These are phyloP conservation scores for Boletus semigastroideus DNA, from an alignment of 1,284 basidiomycete genomes.

Conservation along the genomic window DNA sequence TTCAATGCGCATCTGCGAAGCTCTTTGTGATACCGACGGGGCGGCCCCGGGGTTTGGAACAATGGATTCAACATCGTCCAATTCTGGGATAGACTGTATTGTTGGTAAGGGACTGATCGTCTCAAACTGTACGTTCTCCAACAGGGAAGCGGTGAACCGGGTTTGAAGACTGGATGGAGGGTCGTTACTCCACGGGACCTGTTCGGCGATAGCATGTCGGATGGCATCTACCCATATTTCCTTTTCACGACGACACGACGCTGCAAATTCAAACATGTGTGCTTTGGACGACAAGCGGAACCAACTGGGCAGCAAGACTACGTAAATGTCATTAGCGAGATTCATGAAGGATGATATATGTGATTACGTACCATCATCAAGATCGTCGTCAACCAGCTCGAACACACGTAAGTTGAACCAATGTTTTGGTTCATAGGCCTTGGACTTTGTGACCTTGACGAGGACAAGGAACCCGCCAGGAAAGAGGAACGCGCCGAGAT, in stretches of 20 bases:
- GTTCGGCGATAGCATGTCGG: constrained; percentile 42
- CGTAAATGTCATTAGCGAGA: constrained; percentile 3
- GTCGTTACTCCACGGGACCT: constrained; percentile 53
- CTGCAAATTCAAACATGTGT: constrained; percentile 81
- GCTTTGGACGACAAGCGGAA: constrained; percentile 70
- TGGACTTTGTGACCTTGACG: constrained; percentile 80
- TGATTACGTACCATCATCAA: constrained; percentile 59
- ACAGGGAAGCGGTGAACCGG: constrained; percentile 36
- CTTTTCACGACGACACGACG: constrained; percentile 81
- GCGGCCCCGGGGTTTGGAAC: constrained; percentile 7
- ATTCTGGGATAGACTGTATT: constrained; percentile 62
- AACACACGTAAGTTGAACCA: constrained; percentile 81
- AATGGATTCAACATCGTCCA: constrained; percentile 37
- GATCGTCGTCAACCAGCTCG: constrained; percentile 66
- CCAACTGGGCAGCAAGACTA: constrained; percentile 77
- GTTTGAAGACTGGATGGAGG: constrained; percentile 57
- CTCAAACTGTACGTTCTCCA: constrained; percentile 42
- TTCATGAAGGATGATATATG: constrained; percentile 3
- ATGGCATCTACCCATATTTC: constrained; percentile 78
- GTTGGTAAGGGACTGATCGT: constrained; percentile 47
- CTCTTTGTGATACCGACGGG: constrained; percentile 1
- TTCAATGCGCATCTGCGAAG: constrained; percentile 16
- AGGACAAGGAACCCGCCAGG: constrained; percentile 81
- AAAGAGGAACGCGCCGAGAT: constrained; percentile 88
- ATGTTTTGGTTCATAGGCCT: constrained; percentile 80